phyloP scores from a whole-genome alignment of 2,329 filamentous ascomycete genomes.

The Penicillium brasilianum region DNA sequence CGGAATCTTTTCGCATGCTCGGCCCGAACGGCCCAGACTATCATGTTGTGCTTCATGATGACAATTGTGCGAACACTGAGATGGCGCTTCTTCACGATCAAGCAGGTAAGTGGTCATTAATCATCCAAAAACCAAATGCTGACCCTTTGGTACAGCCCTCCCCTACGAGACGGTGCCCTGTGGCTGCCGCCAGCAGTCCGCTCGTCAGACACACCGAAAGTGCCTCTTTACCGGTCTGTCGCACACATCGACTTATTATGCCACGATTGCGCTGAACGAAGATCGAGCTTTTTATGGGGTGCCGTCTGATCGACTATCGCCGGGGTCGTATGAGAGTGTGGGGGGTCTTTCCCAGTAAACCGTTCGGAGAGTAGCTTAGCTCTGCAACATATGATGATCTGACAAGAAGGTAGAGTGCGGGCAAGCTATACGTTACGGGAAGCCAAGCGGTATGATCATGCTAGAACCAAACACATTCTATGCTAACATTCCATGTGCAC shows the following conservation, averaged over 20 bases:
- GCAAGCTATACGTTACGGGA: too few relatives aligned
- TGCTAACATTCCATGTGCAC: too few relatives aligned
- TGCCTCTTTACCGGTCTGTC: conserved; percentile 1
- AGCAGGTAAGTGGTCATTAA: background rate
- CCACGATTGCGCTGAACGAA: background rate
- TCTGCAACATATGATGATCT: background rate
- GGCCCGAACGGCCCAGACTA: background rate
- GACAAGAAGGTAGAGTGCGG: too few relatives aligned
- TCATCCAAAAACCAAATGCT: background rate
- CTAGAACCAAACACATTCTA: too few relatives aligned
- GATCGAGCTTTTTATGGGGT: background rate
- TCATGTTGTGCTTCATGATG: background rate
- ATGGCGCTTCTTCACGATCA: background rate
- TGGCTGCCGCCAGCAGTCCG: background rate
- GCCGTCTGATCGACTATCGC: background rate
- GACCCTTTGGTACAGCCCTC: background rate
- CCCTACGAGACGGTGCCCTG: background rate
- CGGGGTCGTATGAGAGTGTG: background rate
- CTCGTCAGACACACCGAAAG: background rate
- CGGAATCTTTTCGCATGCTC: background rate
- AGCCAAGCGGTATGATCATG: too few relatives aligned
- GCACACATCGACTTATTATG: background rate
- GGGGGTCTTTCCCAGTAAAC: background rate
- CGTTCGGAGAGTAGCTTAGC: background rate
- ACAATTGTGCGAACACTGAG: background rate